A percentile compares a stretch with the other conserved stretches of the same genome.
phyloP scores from a whole-genome alignment of 2,329 filamentous ascomycete genomes.

The Alternaria panax region DNA sequence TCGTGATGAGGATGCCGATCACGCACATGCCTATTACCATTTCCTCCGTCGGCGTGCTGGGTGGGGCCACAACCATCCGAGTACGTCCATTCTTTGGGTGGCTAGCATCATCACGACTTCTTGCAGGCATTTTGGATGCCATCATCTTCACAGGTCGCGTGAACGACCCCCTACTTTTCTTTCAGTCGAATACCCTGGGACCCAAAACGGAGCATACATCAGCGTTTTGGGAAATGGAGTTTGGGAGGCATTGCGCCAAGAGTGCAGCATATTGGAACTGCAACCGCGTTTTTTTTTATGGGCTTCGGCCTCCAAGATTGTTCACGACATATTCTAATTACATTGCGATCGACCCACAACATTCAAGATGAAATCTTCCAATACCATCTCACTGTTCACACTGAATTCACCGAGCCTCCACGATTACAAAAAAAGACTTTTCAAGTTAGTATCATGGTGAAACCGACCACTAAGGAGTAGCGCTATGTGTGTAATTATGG shows the following conservation, averaged over 20 bases:
- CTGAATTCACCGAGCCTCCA: neutral
- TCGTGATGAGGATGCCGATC: neutral
- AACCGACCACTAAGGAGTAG: constrained; percentile 8
- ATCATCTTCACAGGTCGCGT: constrained; percentile 7
- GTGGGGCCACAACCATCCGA: constrained; percentile 2
- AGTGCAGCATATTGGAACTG: neutral
- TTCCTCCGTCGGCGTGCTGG: neutral
- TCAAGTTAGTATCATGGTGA: constrained; percentile 4
- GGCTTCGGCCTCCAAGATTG: constrained; percentile 4
- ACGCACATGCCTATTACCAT: neutral
- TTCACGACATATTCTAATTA: constrained; percentile 14
- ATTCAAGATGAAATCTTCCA: neutral
- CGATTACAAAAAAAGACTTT: neutral
- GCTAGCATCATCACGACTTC: neutral
- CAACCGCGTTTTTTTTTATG: neutral
- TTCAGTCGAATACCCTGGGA: constrained; percentile 25
- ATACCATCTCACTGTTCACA: neutral
- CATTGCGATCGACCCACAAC: neutral
- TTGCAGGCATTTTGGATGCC: neutral
- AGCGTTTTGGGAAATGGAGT: constrained; percentile 17
- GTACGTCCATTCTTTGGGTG: constrained; percentile 1
- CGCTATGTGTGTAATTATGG: neutral
- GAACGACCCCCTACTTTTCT: constrained; percentile 5
- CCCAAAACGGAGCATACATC: constrained; percentile 26
- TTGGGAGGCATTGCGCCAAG: neutral